Evolutionary conservation across 2,329 filamentous ascomycete genomes (phyloP), one percentile per base, ranked within the genome.

Genomic region (Sclerotinia glacialis): DNA sequence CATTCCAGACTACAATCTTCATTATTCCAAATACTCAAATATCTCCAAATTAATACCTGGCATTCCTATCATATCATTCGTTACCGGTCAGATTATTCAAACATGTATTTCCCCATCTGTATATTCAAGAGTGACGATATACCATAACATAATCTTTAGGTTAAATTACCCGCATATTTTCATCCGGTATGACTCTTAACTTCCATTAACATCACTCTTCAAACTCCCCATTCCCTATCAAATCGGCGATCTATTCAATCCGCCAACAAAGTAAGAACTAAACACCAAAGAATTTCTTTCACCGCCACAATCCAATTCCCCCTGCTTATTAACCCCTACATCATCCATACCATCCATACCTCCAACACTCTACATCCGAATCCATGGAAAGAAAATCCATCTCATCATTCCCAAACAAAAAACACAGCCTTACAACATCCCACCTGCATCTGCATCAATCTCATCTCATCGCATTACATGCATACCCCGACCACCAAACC

Each of bases 171-270:
- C 28, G 56, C 49, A 16, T 8, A 5, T 21, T n/a, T 60, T 26
- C 28, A 9, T 37, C 26, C 44, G 58, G 58, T 37, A 37, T 60
- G 58, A 60, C 44, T 60, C 58, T 60, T 49, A 60, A 18, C 31
- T 23, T 26, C 5, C 28, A 23, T 18, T 37, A 37, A 11, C 3
- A 40, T 40, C 21, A 4, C 44, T 0, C 0, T 4, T 9, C 44
- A 14, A 26, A 60, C 0, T 26, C 9, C 23, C 14, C n/a, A 37
- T 60, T n/a, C 5, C 34, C n/a, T 5, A 49, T 37, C 37, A 37
- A 40, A 1, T 49, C 28, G 58, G 28, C 31, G 58, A 60, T 23
- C 4, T 60, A 23, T 37, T 5, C n/a, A 23, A 31, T 23, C n/a
- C 26, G 18, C 34, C 11, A 5, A 16, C 21, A 12, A 12, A 47